Percentiles rank a stretch among this genome's conserved stretches.
Conservation (phyloP, 2,329 filamentous ascomycete genomes). For the Penicillium sp. region DNA sequence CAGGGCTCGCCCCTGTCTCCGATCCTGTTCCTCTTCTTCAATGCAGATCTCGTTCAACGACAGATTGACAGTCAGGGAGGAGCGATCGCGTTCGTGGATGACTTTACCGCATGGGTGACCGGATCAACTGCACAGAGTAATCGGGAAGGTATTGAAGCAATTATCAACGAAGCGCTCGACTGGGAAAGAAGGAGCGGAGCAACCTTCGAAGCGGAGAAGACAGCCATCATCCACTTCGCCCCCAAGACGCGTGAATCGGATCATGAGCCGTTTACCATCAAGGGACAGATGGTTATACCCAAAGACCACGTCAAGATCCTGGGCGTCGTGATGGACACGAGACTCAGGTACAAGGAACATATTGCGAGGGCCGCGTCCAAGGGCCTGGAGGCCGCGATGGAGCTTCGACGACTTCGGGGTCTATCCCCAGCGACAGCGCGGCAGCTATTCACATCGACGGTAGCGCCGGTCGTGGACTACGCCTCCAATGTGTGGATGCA, state of each 20-base stretch:
- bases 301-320: conserved; percentile 22
- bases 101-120: conserved; percentile 15
- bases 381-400: conserved; percentile 22
- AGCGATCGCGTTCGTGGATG: conserved; percentile 20
- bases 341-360: conserved; percentile 28
- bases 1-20: not conserved
- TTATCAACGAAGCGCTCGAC: conserved; percentile 19
- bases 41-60: conserved; percentile 32
- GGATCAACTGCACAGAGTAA: conserved; percentile 12
- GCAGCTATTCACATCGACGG: conserved; percentile 23
- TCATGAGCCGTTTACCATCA: conserved; percentile 18
- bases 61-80: conserved; percentile 28
- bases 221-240: conserved; percentile 35
- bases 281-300: conserved; percentile 18
- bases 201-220: conserved; percentile 37
- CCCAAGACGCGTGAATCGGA: conserved; percentile 22
- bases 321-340: conserved; percentile 24
- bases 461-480: conserved; percentile 29
- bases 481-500: conserved; percentile 22
- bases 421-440: conserved; percentile 19
- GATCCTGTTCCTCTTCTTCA: too few species aligned
- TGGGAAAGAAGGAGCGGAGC: conserved; percentile 33
- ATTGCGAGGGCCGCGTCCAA: conserved; percentile 23
- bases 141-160: conserved; percentile 12
- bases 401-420: conserved; percentile 13